phyloP scores from a whole-genome alignment of 2,329 filamentous ascomycete genomes.

The Xylaria sp. region DNA sequence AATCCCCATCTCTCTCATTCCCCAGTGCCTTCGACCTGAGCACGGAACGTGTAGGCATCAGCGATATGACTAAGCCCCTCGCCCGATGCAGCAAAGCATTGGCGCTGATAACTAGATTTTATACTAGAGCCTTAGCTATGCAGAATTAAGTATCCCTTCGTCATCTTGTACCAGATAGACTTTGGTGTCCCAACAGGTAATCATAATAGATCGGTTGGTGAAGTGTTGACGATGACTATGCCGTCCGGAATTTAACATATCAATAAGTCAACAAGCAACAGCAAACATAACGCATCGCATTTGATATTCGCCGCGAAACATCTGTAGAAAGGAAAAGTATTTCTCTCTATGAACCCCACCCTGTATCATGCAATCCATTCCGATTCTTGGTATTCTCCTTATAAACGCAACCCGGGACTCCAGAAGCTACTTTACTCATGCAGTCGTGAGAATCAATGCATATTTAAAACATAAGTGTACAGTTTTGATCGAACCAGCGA shows the following conservation, averaged over 20 bases:
- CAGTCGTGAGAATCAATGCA: constrained; percentile 33
- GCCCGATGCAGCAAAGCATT: not conserved
- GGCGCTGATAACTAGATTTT: too few species aligned
- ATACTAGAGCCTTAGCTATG: not conserved
- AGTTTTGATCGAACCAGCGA: constrained; percentile 12
- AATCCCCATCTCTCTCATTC: not conserved
- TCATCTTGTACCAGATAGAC: too few species aligned
- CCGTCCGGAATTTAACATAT: not conserved
- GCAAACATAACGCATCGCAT: constrained; percentile 10
- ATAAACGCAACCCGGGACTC: constrained; percentile 34
- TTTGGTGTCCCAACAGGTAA: not conserved
- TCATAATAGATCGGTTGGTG: not conserved
- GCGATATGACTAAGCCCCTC: not conserved
- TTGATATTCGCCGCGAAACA: constrained; percentile 10
- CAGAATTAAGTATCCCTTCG: not conserved
- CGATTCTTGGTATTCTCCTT: constrained; percentile 32
- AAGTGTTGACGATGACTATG: not conserved
- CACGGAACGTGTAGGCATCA: not conserved
- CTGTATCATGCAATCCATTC: constrained; percentile 31
- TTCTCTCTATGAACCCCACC: constrained; percentile 2
- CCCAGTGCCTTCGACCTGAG: not conserved
- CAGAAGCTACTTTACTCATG: constrained; percentile 31
- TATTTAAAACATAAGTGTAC: constrained; percentile 36
- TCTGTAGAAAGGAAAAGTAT: constrained; percentile 2
- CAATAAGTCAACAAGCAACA: not conserved